Conservation (phyloP, 441 rosid species). For the Croton setiger region DNA sequence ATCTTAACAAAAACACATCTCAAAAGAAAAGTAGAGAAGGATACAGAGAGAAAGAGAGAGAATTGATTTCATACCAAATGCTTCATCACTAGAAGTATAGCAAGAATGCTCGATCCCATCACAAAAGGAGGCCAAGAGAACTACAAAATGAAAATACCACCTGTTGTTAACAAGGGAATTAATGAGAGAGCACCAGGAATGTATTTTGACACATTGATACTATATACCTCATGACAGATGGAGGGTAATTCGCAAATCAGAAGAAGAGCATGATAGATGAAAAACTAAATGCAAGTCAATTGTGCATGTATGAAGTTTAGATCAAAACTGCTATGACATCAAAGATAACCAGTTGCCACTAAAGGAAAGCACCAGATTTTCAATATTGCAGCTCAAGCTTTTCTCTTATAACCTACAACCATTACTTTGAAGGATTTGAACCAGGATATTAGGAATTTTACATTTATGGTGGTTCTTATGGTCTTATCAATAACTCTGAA, state of each 20-base stretch:
- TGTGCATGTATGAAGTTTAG: slow-evolving; percentile 1
- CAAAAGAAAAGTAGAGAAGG: neutral
- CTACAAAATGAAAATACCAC: slow-evolving; percentile 71
- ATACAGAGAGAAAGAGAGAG: neutral
- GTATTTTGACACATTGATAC: slow-evolving; percentile 3
- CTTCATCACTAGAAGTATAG: slow-evolving; percentile 77
- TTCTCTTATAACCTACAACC: neutral
- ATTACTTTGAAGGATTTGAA: neutral
- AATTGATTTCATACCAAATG: slow-evolving; percentile 59
- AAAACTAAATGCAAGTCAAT: neutral
- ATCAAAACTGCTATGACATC: slow-evolving; percentile 9
- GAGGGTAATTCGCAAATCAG: slow-evolving; percentile 10
- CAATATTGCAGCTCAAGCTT: neutral
- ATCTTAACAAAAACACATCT: neutral
- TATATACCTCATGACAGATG: neutral
- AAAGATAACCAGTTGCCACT: slow-evolving; percentile 4
- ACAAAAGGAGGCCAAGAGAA: slow-evolving; percentile 98
- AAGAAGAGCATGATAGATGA: slow-evolving; percentile 13
- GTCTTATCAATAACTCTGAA: neutral
- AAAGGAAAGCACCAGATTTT: neutral
- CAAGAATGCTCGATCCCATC: slow-evolving; percentile 85
- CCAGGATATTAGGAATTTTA: neutral
- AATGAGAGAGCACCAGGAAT: slow-evolving; percentile 34
- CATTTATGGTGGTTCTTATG: neutral
- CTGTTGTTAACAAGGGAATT: slow-evolving; percentile 46